Evolutionary conservation across 176 grass and related monocot genomes (phyloP), one percentile per base, ranked within the genome.

Genomic region (Zea mays): DNA sequence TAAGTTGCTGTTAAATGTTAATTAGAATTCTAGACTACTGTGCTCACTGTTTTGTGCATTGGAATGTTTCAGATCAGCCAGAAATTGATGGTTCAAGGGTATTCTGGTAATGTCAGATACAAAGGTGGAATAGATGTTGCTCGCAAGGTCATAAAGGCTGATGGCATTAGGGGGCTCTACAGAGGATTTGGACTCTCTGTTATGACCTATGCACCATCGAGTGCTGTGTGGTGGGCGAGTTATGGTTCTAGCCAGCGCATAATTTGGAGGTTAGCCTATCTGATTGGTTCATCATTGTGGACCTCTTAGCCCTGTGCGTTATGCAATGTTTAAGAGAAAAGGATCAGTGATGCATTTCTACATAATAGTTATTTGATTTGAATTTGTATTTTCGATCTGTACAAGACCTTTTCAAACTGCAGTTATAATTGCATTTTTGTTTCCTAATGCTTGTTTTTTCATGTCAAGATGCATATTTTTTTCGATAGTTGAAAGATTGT

Each of bases 21-120:
- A 56, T 82, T 76, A 17, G 40, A 49, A 45, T 10, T 80, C 5
- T 45, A 40, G 17, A 73, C 6, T 55, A 76, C 46, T 72, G 21
- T 10, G 8, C 12, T 85, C 79, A 79, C 20, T 17, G 2, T 85
- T 33, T 75, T 67, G 33, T 89, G 65, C 71, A 44, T 73, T 80
- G 71, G 10, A 14, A 37, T 80, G 47, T 74, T 71, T 81, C 80
- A 98, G 95, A 83, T 99, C 85, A 99, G 96, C 77, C 96, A 99
- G 88, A 99, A 95, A 85, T 88, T 99, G 87, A 99, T 99, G 96
- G 96, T 99, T 76, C 92, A 94, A 90, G 96, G 96, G 71, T 95
- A 99, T 82, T 99, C 90, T 81, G 96, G 96, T 35, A 82, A 92
- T 70, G 85, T 72, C 3, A 90, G 65, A 72, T 99, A 99, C 65